Base-by-base conservation (phyloP, 495 filamentous ascomycete species). In the Trypethelium eluteriae region DNA sequence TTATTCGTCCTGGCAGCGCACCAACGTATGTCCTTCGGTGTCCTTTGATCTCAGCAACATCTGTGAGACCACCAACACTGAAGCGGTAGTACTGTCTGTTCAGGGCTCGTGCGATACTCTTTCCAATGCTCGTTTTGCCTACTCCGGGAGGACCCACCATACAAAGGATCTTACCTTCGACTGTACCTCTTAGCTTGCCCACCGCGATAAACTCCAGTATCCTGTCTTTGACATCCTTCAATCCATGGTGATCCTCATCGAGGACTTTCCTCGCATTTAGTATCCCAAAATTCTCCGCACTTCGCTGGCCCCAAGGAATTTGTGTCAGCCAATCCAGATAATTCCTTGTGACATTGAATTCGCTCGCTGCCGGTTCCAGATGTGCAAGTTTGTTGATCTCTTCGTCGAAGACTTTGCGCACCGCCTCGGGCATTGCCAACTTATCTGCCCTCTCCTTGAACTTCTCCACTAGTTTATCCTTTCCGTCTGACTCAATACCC, bases 21-120 rank as follows among this genome's bases (percentile, higher is more conserved):
- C 95, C 95, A 64, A 99, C 93, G 73, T 99, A 99, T 11, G 95
- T 99, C 70, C 95, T 82, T 67, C 95, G 83, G 74, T 99, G 95
- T 56, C 95, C 95, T 81, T 99, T 99, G 78, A 99, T 96, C 76
- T 99, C 95, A n/a, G 95, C 94, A 70, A 98, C 95, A 79, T 99
- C 95, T 12, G 92, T 92, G 66, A 99, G 82, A 66, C 95, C 95
- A 70, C 95, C 95, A 16, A 99, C 95, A 68, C 92, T 96, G 81
- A 99, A 98, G 63, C 95, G 84, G 81, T 98, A 98, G 79, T 98
- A 99, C 75, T 98, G 88, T 41, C 95, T 82, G 76, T 96, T 96
- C 64, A 99, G 80, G 38, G 95, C 95, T 46, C 93, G 86, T 18
- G 95, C 95, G 74, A 99, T 96, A 3, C 91, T 96, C 76, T 99